These are phyloP conservation scores for Cunninghamia lanceolata DNA, from an alignment of 75 land plant genomes.

Conservation along the genomic window DNA sequence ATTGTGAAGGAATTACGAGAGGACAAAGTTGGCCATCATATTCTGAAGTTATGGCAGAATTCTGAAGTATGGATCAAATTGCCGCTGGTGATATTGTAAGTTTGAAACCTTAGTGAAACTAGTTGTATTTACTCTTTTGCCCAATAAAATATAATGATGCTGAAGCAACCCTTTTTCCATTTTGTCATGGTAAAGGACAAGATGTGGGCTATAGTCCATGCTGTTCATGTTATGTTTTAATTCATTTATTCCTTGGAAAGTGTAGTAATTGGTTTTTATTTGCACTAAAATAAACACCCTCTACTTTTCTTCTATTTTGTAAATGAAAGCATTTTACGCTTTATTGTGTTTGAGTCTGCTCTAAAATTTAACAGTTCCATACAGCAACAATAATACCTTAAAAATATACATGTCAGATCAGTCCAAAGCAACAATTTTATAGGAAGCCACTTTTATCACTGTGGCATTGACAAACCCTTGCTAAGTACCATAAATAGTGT, in stretches of 20 bases:
- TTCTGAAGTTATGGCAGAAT: neutral
- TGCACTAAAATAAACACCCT: neutral
- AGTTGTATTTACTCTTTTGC: neutral
- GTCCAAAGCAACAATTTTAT: neutral
- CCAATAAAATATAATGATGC: neutral
- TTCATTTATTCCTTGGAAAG: neutral
- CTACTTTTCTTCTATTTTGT: neutral
- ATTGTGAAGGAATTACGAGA: conserved; percentile 1
- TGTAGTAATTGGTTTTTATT: neutral
- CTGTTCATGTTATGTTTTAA: neutral
- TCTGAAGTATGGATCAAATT: neutral
- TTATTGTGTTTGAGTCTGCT: neutral
- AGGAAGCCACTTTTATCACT: neutral
- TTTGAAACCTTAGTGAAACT: neutral
- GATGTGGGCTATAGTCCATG: neutral
- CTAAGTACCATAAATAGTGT: neutral
- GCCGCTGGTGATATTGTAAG: neutral
- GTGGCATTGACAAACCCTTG: neutral
- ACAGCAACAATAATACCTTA: neutral
- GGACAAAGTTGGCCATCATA: neutral
- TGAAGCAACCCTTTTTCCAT: neutral
- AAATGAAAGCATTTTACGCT: neutral
- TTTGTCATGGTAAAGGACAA: neutral
- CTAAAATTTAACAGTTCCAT: neutral
- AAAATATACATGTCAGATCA: neutral